Conservation (phyloP, 345 rosid genomes). For the Populus tremula region DNA sequence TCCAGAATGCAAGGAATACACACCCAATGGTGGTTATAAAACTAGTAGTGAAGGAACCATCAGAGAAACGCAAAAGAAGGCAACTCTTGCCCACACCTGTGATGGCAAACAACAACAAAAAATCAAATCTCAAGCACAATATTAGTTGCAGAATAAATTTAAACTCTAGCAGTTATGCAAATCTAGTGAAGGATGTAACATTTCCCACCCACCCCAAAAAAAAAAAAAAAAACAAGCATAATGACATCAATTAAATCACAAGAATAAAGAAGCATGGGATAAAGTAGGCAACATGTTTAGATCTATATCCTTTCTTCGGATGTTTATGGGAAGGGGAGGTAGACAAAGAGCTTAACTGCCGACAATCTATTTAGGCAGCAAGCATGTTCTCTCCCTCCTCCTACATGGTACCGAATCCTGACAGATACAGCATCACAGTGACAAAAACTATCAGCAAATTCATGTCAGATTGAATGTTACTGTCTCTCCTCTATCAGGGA, state of each 20-base stretch:
- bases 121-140: not conserved
- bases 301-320: not conserved
- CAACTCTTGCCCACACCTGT: slow-evolving; percentile 67
- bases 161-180: not conserved
- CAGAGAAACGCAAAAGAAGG: slow-evolving; percentile 85
- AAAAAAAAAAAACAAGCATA: not conserved
- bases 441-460: not conserved
- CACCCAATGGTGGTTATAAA: slow-evolving; percentile 97
- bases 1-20: not conserved
- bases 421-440: not conserved
- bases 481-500: not conserved
- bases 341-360: slow-evolving; percentile 1
- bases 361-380: not conserved
- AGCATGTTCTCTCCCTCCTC: not conserved
- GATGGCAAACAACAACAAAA: not conserved
- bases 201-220: not conserved
- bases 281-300: not conserved
- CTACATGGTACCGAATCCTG: not conserved
- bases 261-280: not conserved
- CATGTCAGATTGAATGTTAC: not conserved
- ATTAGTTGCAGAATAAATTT: not conserved
- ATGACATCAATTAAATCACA: not conserved
- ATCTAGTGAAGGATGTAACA: not conserved
- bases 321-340: not conserved
- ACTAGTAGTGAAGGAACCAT: slow-evolving; percentile 95